Base-by-base conservation (phyloP, 2,329 filamentous ascomycete genomes). In the Pestalotiopsis sp. region DNA sequence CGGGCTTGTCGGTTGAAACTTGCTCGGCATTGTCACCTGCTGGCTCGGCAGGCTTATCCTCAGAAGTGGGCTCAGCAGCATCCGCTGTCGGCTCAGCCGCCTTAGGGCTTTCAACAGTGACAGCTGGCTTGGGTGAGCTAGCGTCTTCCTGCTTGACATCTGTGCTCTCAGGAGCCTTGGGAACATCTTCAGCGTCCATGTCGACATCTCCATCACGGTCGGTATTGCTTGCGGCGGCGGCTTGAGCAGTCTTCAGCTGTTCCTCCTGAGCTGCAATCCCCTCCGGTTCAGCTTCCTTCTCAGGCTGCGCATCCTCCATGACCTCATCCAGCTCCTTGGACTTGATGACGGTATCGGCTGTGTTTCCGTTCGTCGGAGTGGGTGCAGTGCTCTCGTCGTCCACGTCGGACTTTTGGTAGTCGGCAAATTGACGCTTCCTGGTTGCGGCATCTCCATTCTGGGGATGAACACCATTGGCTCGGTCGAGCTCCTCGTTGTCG, bases 401-500 rank as follows among this genome's bases (percentile, higher is more conserved):
- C 2, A 71, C 76, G 60, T 82, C 74, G 1, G 80, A 80, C 59
- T 87, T 85, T 20, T 81, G 80, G 74, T 82, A 87, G 72, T 89
- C 86, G 64, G 80, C 81, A 72, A 89, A 89, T 2, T 69, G 61
- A 4, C 61, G 65, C n/a, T 70, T 70, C 1, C 82, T 82, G 20
- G 85, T 85, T 72, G 84, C 83, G 72, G 84, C 83, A 67, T 80
- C 83, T 36, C 82, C 84, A 38, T 82, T 85, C 39, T 81, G 80
- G 61, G 75, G 76, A 65, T 88, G 90, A 55, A 94, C 87, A 17
- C 94, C 95, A 72, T 96, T 93, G 49, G 87, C 86, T 57, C 85
- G 84, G 57, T 88, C 88, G 80, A 94, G 89, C 12, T 97, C 94
- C 74, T 98, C 95, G 69, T 97, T 94, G 70, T 97, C 94, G 71